Evolutionary conservation across 208 protist genomes (phyloP).

Genomic region (Acanthamoeba polyphaga): DNA sequence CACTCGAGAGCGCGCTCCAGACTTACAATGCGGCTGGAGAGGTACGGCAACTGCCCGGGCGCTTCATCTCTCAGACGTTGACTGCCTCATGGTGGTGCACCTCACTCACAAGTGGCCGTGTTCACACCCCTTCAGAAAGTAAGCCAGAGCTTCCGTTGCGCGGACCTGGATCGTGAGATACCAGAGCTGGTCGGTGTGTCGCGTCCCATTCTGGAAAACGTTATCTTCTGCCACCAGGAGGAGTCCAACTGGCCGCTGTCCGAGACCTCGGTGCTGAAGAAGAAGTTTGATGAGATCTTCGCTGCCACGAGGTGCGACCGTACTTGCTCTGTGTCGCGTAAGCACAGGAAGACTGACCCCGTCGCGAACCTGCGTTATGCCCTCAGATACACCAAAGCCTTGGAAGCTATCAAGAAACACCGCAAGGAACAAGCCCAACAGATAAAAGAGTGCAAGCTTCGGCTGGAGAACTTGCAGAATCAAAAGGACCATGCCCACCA

Average conservation of each 20-base stretch:
- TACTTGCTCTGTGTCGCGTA: no score
- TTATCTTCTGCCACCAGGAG: constrained; percentile 97
- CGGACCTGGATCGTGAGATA: constrained; percentile 97
- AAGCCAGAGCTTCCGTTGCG: constrained; percentile 89
- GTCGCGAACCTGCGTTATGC: not conserved
- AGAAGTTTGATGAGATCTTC: constrained; percentile 99
- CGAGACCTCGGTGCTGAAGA: constrained; percentile 96
- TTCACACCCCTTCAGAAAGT: constrained; percentile 73
- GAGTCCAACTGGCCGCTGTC: constrained; percentile 98
- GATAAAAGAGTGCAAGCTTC: constrained; percentile 79
- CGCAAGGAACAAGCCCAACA: constrained; percentile 77
- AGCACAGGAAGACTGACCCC: no score
- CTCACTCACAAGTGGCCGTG: not conserved
- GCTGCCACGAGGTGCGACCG: constrained; percentile 92
- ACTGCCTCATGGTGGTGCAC: not conserved
- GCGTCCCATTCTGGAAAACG: constrained; percentile 97
- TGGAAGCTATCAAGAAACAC: constrained; percentile 85
- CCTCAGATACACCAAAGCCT: constrained; percentile 85
- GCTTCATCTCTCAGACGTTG: not conserved
- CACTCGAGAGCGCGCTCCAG: constrained; percentile 95
- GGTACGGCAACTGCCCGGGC: not conserved
- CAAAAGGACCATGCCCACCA: constrained; percentile 75
- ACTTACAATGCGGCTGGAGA: constrained; percentile 90
- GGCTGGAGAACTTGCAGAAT: constrained; percentile 72
- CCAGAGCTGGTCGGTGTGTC: constrained; percentile 98